Base-by-base conservation (phyloP, 2,329 filamentous ascomycete species). In the Ilyonectria destructans region DNA sequence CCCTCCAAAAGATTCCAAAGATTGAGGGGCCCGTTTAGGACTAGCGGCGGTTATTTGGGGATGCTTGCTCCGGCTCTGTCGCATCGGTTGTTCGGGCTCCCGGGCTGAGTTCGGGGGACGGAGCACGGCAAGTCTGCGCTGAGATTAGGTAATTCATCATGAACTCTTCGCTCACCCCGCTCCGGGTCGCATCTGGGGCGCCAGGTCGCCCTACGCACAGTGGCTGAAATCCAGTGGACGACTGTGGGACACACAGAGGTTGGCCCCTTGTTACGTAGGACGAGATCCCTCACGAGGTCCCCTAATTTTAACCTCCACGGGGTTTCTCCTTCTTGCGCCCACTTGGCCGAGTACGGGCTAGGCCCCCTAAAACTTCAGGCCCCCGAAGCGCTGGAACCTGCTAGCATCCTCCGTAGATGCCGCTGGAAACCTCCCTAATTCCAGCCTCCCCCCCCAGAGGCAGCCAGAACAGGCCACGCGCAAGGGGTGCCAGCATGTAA, bases 361-460 rank as follows among this genome's bases (percentile, higher is more conserved):
- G 33, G 7, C 15, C 35, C 51, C 59, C 59, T 46, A n/a, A 56
- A 56, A 29, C 40, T 46, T 43, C 35, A 45, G 17, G 31, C 7
- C 45, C 13, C 45, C 37, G 26, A 29, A 13, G 51, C 52, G 31
- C 60, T 63, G 33, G 60, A 58, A 63, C 45, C 45, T 57, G 17
- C 60, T 51, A n/a, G 60, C 43, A 57, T 10, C 43, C 43, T 29
- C 45, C 23, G 46, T 23, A 52, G 9, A 33, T 23, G 5, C 51
- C n/a, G 21, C 51, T 33, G 31, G 31, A n/a, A n/a, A 49, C 43
- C 21, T 29, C 60, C 52, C 52, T 37, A 54, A 57, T 26, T 56
- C 43, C 31, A 6, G 26, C 26, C 26, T 26, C 26, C 26, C 21
- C 21, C 51, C 33, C 54, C 21, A 21, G 29, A 29, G 23, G 13